Base-by-base conservation (phyloP, 2,329 filamentous ascomycete species). In the Fusarium torreyae region DNA sequence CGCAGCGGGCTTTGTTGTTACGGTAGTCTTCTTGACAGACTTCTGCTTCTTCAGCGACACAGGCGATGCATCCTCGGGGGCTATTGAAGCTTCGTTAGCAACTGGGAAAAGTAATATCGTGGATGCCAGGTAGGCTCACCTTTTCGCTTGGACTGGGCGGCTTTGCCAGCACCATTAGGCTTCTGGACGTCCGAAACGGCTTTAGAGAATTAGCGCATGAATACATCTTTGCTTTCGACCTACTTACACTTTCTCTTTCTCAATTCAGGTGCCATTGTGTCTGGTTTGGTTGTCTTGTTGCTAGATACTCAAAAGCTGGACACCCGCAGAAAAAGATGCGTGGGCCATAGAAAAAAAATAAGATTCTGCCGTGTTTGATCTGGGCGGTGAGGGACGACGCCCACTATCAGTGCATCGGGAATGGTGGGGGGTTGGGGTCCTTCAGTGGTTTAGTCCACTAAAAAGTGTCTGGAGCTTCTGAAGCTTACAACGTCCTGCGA, bases 31-130 rank as follows among this genome's bases (percentile, higher is more conserved):
- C 64, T 77, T 75, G 55, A 75, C 77, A 46, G 83, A 75, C 71
- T 84, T 86, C 56, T 82, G 74, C 76, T 85, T 85, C 77, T 85
- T 85, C 52, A 77, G 54, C 18, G 79, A 78, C 56, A 82, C 77
- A 44, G 82, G 81, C 7, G 81, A 83, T n/a, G 79, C 75, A 72
- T 84, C 82, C 33, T 84, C 83, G 63, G 78, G 71, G n/a, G 83
- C 82, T 83, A 58, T 28, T 26, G 24, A 26, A 18, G 31, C 7
- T 3, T 74, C 22, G 50, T 81, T 67, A 81, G 76, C 42, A 57
- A 55, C 26, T 28, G 20, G n/a, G 49, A 39, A 38, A 15, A 36
- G 14, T 6, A 20, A 33, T 8, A 18, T 54, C 18, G 26, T 58
- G 42, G 42, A 10, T 26, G 40, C 48, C 45, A 31, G 31, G 31